Conservation (phyloP, 257 asterid species). For the Perilla frutescens region DNA sequence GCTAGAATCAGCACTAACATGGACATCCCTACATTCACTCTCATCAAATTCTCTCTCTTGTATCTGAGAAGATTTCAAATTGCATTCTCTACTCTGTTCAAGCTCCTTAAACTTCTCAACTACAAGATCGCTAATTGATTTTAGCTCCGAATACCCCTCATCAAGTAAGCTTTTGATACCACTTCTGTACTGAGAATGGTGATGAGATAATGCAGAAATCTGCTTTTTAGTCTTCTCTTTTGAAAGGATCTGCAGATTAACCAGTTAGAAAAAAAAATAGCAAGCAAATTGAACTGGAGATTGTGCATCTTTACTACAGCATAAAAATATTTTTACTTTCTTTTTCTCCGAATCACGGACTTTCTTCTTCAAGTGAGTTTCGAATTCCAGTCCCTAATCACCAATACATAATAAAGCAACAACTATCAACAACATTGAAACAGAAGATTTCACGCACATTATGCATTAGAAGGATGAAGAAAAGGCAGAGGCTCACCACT, state of each 20-base stretch:
- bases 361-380: slow-evolving; percentile 83
- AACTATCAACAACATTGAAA: slow-evolving; percentile 22
- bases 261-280: slow-evolving; percentile 34
- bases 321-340: slow-evolving; percentile 52
- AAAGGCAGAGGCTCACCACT: slow-evolving; percentile 57
- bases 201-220: slow-evolving; percentile 53
- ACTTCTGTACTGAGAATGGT: slow-evolving; percentile 59
- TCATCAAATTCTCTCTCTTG: slow-evolving; percentile 51
- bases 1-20: slow-evolving; percentile 54
- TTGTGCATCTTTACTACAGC: slow-evolving; percentile 22
- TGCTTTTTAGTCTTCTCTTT: slow-evolving; percentile 65
- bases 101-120: slow-evolving; percentile 71
- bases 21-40: slow-evolving; percentile 81
- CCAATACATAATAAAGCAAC: slow-evolving; percentile 31
- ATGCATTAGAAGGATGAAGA: slow-evolving; percentile 15
- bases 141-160: slow-evolving; percentile 70
- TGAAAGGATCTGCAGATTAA: slow-evolving; percentile 51
- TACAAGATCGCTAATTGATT: slow-evolving; percentile 53
- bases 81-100: slow-evolving; percentile 48
- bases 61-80: slow-evolving; percentile 40
- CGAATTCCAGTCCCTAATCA: slow-evolving; percentile 87
- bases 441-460: slow-evolving; percentile 24
- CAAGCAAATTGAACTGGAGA: slow-evolving; percentile 26
- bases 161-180: slow-evolving; percentile 65
- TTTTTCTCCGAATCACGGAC: slow-evolving; percentile 65